Conservation (phyloP, 257 asterid genomes). For the Haberlea rhodopensis region DNA sequence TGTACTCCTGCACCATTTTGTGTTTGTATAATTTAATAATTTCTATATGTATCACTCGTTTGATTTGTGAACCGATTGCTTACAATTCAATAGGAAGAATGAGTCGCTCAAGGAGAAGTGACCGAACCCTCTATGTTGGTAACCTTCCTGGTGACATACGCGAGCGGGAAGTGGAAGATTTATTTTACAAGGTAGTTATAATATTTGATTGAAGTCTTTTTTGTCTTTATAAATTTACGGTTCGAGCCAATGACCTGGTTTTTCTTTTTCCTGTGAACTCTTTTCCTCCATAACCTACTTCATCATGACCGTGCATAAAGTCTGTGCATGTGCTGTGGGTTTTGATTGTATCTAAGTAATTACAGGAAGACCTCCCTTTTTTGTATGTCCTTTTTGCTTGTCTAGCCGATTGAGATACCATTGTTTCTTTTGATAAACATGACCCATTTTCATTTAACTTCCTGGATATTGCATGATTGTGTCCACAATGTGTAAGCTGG, state of each 20-base stretch:
- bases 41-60: too few species aligned
- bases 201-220: neutral
- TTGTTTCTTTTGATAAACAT: too few species aligned
- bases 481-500: neutral
- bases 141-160: constrained; percentile 98
- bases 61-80: neutral
- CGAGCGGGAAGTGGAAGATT: constrained; percentile 94
- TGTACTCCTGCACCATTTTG: neutral
- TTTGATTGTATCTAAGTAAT: constrained; percentile 1
- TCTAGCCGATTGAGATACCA: too few species aligned
- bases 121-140: constrained; percentile 79
- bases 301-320: too few species aligned
- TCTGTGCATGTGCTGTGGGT: neutral
- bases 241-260: neutral
- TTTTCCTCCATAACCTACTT: neutral
- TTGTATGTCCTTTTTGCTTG: neutral
- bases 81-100: constrained; percentile 39
- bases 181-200: constrained; percentile 70
- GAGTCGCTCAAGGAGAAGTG: constrained; percentile 85
- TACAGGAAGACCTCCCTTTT: neutral
- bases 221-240: neutral
- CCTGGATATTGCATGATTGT: neutral
- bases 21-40: neutral
- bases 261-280: neutral
- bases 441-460: neutral